Evolutionary conservation across 1,284 basidiomycete genomes (phyloP).

Genomic region (Trichosporon coremiiforme): DNA sequence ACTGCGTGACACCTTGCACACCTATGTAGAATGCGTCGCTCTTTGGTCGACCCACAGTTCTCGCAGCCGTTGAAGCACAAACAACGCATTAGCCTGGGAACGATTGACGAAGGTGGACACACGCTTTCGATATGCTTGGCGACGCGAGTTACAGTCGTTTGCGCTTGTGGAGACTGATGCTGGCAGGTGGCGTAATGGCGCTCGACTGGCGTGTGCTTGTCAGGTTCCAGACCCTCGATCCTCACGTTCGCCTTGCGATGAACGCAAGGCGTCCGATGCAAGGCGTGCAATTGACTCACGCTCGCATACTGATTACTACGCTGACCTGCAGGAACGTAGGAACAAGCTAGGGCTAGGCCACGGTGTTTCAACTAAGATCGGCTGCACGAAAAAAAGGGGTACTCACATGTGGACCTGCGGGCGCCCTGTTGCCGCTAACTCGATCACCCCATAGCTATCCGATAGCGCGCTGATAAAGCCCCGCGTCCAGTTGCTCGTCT

Average conservation of each 20-base stretch:
- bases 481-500: not conserved
- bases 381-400: not conserved
- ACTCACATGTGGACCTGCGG: not conserved
- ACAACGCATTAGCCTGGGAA: not conserved
- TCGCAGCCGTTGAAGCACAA: not conserved
- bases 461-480: not conserved
- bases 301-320: not conserved
- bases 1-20: too few species aligned
- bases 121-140: not conserved
- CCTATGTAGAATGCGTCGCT: not conserved
- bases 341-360: not conserved
- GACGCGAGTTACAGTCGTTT: too few species aligned
- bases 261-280: too few species aligned
- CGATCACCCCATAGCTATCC: not conserved
- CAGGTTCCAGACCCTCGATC: not conserved
- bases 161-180: not conserved
- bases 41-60: not conserved
- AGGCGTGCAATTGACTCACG: not conserved
- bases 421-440: not conserved
- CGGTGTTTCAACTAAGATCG: not conserved
- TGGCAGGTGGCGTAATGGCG: not conserved
- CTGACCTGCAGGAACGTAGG: not conserved
- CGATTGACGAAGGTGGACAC: too few species aligned
- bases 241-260: too few species aligned
- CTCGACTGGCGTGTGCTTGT: too few species aligned